Evolutionary conservation across 2,329 filamentous ascomycete genomes (phyloP), one percentile per base, ranked within the genome.

Genomic region (Botrytis squamosa): DNA sequence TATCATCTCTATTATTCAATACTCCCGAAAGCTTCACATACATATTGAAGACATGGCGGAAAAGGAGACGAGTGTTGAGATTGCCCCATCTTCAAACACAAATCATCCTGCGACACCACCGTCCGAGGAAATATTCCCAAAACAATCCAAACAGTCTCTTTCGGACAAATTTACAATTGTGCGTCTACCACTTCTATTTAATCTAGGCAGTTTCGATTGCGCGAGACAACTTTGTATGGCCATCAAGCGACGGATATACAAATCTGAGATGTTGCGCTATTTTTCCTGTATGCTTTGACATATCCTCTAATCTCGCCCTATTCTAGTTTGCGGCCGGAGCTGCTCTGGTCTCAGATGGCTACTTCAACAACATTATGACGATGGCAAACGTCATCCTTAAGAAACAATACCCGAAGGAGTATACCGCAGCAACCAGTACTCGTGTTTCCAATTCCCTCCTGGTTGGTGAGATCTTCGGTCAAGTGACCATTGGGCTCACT

Each of bases 391-490:
- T 82, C 14, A 66, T 81, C 3, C 74, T 82, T 40, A 78, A 78
- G 33, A 78, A 77, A 57, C 77, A 81, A 69, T 78, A 79, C 65
- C 75, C 77, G 2, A 74, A 73, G 25, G 22, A 78, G 55, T 78
- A 78, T 62, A 78, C 75, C 3, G 20, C 74, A 44, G 49, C 42
- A 42, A 79, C 84, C 63, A 84, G 82, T 75, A 84, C 83, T 0
- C 80, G 81, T 62, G 79, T 84, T 10, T 84, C 82, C 20, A 84
- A 84, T 72, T 80, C 83, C 4, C 79, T 84, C 8, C 77, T 84
- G 0, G 80, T 85, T 29, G 84, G 84, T 38, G 82, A 83, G 60
- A 82, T 85, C 3, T 81, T 85, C 66, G 84, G 84, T 44, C 83
- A 83, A 79, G 73, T 85, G 3, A 78, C 82, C 33, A 81, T 84